These are phyloP conservation scores for Blepharisma undulans DNA, from an alignment of 169 alveolate species.

Conservation along the genomic window DNA sequence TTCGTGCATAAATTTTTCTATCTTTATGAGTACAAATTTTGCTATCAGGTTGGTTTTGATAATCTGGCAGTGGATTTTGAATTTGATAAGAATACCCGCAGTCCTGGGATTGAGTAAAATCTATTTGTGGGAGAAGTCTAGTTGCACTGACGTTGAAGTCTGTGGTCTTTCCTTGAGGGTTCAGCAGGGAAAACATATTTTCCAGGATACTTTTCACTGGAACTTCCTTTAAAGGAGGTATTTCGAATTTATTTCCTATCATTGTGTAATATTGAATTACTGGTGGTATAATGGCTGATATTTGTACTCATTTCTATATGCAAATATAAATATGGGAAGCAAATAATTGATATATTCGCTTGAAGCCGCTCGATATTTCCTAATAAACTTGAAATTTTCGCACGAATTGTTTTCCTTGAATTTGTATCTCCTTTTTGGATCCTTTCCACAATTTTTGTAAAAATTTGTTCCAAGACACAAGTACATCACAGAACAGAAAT, in stretches of 20 bases:
- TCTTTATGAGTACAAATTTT: slow-evolving; percentile 73
- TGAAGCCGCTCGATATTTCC: background rate
- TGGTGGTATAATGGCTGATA: background rate
- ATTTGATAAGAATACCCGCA: background rate
- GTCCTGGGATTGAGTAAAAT: background rate
- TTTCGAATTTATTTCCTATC: background rate
- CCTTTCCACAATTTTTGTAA: background rate
- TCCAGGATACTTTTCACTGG: background rate
- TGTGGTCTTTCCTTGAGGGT: background rate
- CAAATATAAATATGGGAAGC: background rate
- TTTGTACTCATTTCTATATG: background rate
- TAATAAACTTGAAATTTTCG: background rate
- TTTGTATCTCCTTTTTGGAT: background rate
- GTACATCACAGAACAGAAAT: background rate
- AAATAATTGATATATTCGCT: background rate
- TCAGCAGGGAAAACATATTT: background rate
- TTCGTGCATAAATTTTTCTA: slow-evolving; percentile 78
- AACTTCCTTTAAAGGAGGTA: background rate
- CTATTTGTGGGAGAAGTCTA: background rate
- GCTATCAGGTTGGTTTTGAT: background rate
- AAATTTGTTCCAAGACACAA: background rate
- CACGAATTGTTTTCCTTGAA: background rate
- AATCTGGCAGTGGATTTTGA: background rate
- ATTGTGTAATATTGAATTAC: background rate
- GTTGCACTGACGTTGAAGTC: background rate